Percentiles rank a stretch among this genome's conserved stretches.
Conservation (phyloP, 2,329 filamentous ascomycete species). For the Aspergillus proliferans region DNA sequence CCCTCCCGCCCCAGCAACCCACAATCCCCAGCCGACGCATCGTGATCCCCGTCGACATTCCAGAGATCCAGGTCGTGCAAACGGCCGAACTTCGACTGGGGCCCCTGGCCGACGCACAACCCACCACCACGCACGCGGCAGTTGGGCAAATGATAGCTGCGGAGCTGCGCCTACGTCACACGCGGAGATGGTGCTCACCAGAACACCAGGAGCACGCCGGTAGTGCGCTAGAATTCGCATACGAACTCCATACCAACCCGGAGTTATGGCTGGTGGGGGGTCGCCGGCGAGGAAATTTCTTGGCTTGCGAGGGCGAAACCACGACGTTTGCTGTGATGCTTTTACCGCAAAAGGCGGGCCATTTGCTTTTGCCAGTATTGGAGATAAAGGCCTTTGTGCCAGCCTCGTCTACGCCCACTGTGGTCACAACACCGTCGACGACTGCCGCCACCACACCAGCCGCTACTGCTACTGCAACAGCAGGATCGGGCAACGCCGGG, state of each 20-base stretch:
- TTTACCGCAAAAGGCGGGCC: conserved; percentile 72
- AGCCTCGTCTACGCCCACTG: conserved; percentile 18
- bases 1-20: conserved; percentile 25
- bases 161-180: conserved; percentile 48
- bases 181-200: conserved; percentile 47
- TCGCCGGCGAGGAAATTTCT: conserved; percentile 70
- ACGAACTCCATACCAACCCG: conserved; percentile 67
- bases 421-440: conserved; percentile 16
- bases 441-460: conserved; percentile 12
- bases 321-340: conserved; percentile 62
- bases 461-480: conserved; percentile 12
- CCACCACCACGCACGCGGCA: conserved; percentile 30
- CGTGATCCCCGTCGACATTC: conserved; percentile 83
- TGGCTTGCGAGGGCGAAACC: conserved; percentile 40
- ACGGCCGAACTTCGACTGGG: conserved; percentile 50
- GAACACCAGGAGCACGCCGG: conserved; percentile 21
- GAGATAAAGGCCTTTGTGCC: conserved; percentile 64
- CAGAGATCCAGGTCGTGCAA: conserved; percentile 73
- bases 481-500: conserved; percentile 6
- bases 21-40: conserved; percentile 55
- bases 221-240: conserved; percentile 66
- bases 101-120: conserved; percentile 5
- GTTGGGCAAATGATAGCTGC: conserved; percentile 45
- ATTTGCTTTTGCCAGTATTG: conserved; percentile 68
- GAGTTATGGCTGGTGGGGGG: conserved; percentile 85